Percentiles rank a stretch among this genome's conserved stretches.
These are phyloP conservation scores for Arachis stenosperma DNA, from an alignment of 306 rosid species.

Conservation along the genomic window DNA sequence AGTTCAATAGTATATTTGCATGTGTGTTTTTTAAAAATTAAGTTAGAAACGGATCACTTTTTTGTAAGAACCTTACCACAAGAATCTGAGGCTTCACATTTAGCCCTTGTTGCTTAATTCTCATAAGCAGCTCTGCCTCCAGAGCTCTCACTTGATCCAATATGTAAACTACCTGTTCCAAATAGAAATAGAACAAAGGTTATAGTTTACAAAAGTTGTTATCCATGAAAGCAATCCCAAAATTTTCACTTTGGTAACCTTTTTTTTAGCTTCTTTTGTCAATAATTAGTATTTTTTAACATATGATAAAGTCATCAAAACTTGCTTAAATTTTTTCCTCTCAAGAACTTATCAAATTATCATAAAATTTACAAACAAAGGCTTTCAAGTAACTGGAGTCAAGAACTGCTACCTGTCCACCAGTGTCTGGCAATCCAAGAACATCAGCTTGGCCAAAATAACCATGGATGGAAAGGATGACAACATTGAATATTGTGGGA, in stretches of 20 bases:
- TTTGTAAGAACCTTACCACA: constrained; percentile 57
- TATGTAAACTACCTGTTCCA: constrained; percentile 81
- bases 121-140: constrained; percentile 72
- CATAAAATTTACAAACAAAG: background rate
- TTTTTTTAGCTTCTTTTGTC: background rate
- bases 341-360: background rate
- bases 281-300: background rate
- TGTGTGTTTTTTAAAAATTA: background rate
- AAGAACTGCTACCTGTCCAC: constrained; percentile 71
- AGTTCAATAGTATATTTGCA: constrained; percentile 24
- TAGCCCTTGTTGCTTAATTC: constrained; percentile 79
- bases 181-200: background rate
- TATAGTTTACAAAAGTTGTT: background rate
- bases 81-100: constrained; percentile 80
- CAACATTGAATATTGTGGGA: constrained; percentile 71
- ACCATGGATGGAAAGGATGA: constrained; percentile 81
- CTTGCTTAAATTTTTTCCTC: no score
- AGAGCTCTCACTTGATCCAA: constrained; percentile 93
- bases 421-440: constrained; percentile 95
- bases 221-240: background rate
- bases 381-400: background rate
- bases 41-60: background rate
- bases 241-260: background rate
- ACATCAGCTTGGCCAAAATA: constrained; percentile 94
- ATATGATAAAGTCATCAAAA: background rate